A percentile compares a stretch with the other conserved stretches of the same genome.
These are phyloP conservation scores for Phytopythium ostracodes DNA, from an alignment of 352 stramenopile species.

Conservation along the genomic window DNA sequence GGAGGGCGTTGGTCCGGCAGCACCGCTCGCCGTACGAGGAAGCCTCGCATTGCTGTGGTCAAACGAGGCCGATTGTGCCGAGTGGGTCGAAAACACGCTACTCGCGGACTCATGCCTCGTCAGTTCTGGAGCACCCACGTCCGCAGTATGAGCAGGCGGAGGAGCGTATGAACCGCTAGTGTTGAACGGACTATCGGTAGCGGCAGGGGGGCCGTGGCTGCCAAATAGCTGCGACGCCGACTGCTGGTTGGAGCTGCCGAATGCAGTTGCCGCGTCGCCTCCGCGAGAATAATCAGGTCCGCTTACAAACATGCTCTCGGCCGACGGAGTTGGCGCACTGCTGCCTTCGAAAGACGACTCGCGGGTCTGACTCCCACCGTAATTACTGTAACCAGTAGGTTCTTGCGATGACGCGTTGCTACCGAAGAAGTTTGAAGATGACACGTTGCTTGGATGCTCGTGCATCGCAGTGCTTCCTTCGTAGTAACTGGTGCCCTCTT, in stretches of 20 bases:
- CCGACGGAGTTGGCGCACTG: background rate
- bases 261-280: background rate
- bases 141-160: background rate
- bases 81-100: conserved; percentile 8
- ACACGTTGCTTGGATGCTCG: background rate
- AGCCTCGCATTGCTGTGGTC: background rate
- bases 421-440: conserved; percentile 7
- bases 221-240: background rate
- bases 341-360: background rate
- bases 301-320: conserved; percentile 4
- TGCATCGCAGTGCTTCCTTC: background rate
- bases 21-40: background rate
- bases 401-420: background rate
- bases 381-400: background rate
- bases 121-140: background rate
- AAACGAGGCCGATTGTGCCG: conserved; percentile 6
- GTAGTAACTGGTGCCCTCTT: background rate
- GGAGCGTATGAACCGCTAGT: background rate
- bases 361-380: background rate
- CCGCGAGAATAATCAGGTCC: background rate
- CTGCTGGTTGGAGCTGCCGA: background rate
- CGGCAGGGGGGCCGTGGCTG: background rate
- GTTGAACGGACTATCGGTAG: background rate
- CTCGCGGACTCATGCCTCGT: conserved; percentile 1
- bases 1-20: background rate